phyloP scores from a whole-genome alignment of 768 basidiomycete genomes.

The Naematelia encephala region DNA sequence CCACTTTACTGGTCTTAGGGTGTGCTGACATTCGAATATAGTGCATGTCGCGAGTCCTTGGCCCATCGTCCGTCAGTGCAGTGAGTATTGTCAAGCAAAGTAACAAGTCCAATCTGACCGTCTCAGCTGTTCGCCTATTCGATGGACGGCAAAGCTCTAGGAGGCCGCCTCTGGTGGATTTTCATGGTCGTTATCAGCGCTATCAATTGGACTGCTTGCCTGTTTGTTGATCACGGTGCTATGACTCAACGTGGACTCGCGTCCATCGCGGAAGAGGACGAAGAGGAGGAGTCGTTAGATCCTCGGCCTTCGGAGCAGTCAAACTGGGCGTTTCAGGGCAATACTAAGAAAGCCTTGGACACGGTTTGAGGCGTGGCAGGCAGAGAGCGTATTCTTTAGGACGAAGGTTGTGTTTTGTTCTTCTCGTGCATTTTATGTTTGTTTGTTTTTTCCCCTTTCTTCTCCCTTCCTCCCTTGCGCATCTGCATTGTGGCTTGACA shows the following conservation, averaged over 20 bases:
- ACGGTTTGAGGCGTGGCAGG: not conserved
- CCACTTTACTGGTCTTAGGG: not conserved
- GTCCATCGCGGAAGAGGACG: not conserved
- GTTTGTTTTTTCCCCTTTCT: too few species aligned
- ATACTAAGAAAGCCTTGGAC: not conserved
- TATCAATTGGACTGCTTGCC: conserved; percentile 38
- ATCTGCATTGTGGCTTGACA: too few species aligned
- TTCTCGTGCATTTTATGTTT: too few species aligned
- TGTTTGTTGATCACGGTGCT: conserved; percentile 26
- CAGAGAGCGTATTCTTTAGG: too few species aligned
- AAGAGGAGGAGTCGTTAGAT: not conserved
- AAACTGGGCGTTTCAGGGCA: conserved; percentile 4
- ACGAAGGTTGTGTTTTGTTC: too few species aligned
- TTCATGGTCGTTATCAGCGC: conserved; percentile 45
- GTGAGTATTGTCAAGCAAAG: conserved; percentile 15
- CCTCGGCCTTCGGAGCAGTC: not conserved
- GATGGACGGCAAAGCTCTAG: conserved; percentile 42
- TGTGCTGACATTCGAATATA: conserved; percentile 15
- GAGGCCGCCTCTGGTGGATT: conserved; percentile 50
- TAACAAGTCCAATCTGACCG: not conserved
- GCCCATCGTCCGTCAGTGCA: conserved; percentile 43
- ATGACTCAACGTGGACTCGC: not conserved
- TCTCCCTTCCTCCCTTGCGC: too few species aligned
- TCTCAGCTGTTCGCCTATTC: conserved; percentile 43
- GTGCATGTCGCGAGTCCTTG: conserved; percentile 47